A percentile compares a stretch with the other conserved stretches of the same genome.
Evolutionary conservation across 495 filamentous ascomycete species (phyloP).

Genomic region (Pyronema domesticum): DNA sequence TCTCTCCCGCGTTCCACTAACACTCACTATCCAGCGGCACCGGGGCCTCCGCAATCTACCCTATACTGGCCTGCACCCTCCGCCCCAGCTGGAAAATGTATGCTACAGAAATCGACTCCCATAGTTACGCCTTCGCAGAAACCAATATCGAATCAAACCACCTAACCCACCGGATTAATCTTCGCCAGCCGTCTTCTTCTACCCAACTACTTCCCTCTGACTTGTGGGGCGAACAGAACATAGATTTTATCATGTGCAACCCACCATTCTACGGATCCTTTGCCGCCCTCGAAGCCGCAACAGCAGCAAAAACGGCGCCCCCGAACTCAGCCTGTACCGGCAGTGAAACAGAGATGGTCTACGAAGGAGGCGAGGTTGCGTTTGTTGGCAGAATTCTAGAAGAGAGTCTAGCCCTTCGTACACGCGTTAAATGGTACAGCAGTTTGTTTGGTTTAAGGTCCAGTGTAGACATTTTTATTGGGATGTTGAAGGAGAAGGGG

Average conservation of each 20-base stretch:
- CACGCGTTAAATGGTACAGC: conserved; percentile 67
- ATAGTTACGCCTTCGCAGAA: conserved; percentile 30
- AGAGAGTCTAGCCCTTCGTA: conserved; percentile 45
- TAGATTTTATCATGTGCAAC: conserved; percentile 89
- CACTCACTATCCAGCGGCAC: conserved; percentile 36
- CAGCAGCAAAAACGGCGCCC: conserved; percentile 43
- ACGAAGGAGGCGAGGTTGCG: conserved; percentile 57
- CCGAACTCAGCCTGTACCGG: conserved; percentile 60
- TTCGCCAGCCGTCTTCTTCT: conserved; percentile 36
- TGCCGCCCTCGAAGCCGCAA: conserved; percentile 46
- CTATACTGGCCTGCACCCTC: conserved; percentile 56
- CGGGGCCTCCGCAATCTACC: conserved; percentile 80
- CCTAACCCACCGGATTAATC: conserved; percentile 44
- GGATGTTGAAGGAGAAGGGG: conserved; percentile 36
- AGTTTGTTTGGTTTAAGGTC: conserved; percentile 75
- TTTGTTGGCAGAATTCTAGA: conserved; percentile 61
- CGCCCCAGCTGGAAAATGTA: conserved; percentile 53
- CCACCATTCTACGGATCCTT: conserved; percentile 77
- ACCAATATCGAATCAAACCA: conserved; percentile 45
- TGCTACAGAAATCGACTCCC: conserved; percentile 66
- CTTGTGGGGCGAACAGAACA: conserved; percentile 37
- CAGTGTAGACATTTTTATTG: conserved; percentile 47
- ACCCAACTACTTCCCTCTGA: conserved; percentile 45
- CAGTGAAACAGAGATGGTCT: conserved; percentile 67
- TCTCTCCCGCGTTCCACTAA: background rate